Evolutionary conservation across 2,329 filamentous ascomycete genomes (phyloP).

Genomic region (Trichophyton rubrum): DNA sequence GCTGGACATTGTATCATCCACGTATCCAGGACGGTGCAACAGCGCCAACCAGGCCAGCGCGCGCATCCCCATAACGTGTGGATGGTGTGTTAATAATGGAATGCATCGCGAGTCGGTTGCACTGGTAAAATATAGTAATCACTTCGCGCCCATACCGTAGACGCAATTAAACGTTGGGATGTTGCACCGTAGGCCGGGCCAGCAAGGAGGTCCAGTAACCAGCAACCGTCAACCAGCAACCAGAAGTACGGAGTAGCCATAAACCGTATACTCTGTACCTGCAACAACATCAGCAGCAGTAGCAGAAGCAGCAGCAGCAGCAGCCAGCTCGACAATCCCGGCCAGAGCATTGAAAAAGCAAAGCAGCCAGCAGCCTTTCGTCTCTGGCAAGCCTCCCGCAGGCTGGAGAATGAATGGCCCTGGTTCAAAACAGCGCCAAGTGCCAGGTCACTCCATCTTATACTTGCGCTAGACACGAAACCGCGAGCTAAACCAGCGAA

Average conservation of each 20-base stretch:
- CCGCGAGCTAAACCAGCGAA: slow-evolving; percentile 3
- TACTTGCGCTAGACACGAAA: slow-evolving; percentile 7
- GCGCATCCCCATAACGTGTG: background rate
- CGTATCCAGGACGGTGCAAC: slow-evolving; percentile 3
- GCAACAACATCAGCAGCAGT: no score
- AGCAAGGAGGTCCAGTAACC: no score
- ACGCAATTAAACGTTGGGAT: background rate
- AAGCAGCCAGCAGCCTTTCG: background rate
- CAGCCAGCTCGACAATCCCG: background rate
- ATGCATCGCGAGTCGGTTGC: background rate
- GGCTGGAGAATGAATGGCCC: slow-evolving; percentile 4
- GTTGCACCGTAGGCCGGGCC: background rate
- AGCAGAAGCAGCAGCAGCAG: background rate
- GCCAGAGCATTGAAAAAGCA: background rate
- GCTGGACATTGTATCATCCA: background rate
- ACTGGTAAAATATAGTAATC: background rate
- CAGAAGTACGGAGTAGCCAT: no score
- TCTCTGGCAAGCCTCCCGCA: background rate
- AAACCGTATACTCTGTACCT: no score
- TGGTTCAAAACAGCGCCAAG: slow-evolving; percentile 11
- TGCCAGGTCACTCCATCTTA: slow-evolving; percentile 9
- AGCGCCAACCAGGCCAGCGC: slow-evolving; percentile 3
- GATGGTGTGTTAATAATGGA: background rate
- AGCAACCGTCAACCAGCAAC: no score
- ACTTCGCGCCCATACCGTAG: background rate